Evolutionary conservation across 192 early-diverging fungal genomes (phyloP).

Genomic region (Mortierella antarctica): DNA sequence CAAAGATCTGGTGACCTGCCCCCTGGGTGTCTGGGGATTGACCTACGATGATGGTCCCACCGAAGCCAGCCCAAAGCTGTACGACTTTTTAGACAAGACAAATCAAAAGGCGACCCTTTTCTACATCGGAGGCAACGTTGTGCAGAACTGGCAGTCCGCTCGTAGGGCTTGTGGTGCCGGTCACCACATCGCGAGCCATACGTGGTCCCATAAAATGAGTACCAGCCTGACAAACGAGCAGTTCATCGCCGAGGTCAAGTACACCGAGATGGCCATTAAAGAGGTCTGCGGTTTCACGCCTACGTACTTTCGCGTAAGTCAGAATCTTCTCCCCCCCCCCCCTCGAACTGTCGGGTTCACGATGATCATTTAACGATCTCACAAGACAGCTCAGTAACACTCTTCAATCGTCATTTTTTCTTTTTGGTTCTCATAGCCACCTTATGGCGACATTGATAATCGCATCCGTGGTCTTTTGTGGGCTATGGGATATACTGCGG

Average conservation of each 20-base stretch:
- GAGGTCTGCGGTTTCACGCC: constrained; percentile 62
- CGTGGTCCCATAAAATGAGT: constrained; percentile 67
- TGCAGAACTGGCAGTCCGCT: constrained; percentile 52
- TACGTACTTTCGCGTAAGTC: constrained; percentile 58
- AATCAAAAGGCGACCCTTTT: constrained; percentile 64
- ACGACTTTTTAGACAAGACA: constrained; percentile 58
- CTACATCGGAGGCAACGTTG: constrained; percentile 58
- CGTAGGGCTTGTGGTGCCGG: constrained; percentile 53
- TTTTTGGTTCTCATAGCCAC: constrained; percentile 28
- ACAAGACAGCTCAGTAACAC: neutral
- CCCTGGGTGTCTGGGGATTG: constrained; percentile 59
- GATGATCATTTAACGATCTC: neutral
- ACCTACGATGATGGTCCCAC: constrained; percentile 63
- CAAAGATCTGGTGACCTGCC: constrained; percentile 53
- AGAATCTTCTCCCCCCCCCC: too few relatives aligned
- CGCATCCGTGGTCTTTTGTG: constrained; percentile 35
- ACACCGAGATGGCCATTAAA: constrained; percentile 68
- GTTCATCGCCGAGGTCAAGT: constrained; percentile 74
- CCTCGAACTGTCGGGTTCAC: neutral
- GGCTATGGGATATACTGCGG: constrained; percentile 54
- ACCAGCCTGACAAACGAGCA: constrained; percentile 73
- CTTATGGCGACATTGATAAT: constrained; percentile 36
- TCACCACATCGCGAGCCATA: constrained; percentile 47
- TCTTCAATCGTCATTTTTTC: neutral
- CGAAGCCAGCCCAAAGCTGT: constrained; percentile 45